Percentiles rank a stretch among this genome's conserved stretches.
Evolutionary conservation across 1,139 yeast species (phyloP).

Genomic region (Diutina neorugosa): DNA sequence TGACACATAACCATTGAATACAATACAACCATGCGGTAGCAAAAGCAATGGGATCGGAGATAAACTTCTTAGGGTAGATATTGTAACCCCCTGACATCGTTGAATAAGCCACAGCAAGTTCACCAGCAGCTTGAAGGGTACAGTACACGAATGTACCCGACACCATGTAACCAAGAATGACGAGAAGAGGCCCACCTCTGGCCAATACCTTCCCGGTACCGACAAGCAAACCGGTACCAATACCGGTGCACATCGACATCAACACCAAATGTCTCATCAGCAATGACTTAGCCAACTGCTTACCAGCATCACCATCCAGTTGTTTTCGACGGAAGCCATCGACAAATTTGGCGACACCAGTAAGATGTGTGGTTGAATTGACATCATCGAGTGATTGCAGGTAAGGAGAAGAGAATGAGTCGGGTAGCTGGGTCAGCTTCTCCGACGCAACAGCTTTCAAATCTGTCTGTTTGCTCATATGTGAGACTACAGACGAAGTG

Average conservation of each 20-base stretch:
- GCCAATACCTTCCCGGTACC: constrained; percentile 23
- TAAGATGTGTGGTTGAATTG: not conserved
- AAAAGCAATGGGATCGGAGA: not conserved
- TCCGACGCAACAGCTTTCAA: constrained; percentile 1
- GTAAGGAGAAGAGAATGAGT: not conserved
- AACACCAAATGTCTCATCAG: constrained; percentile 15
- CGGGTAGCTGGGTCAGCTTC: constrained; percentile 4
- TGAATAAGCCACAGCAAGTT: constrained; percentile 7
- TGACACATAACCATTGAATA: constrained; percentile 65
- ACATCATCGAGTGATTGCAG: not conserved
- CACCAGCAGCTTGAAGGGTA: constrained; percentile 4
- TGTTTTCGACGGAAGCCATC: constrained; percentile 4
- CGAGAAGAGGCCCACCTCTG: constrained; percentile 8
- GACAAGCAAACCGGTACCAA: constrained; percentile 27
- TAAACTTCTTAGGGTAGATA: constrained; percentile 29
- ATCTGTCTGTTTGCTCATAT: not conserved
- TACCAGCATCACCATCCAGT: not conserved
- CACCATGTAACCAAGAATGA: constrained; percentile 1
- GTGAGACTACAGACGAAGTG: not conserved
- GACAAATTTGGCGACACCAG: not conserved
- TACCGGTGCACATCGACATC: constrained; percentile 23
- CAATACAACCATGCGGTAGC: constrained; percentile 17
- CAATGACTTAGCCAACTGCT: constrained; percentile 1
- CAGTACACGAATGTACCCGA: constrained; percentile 2
- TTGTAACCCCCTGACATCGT: constrained; percentile 3